phyloP scores from a whole-genome alignment of 306 rosid species.

The Rubus parviflorus region DNA sequence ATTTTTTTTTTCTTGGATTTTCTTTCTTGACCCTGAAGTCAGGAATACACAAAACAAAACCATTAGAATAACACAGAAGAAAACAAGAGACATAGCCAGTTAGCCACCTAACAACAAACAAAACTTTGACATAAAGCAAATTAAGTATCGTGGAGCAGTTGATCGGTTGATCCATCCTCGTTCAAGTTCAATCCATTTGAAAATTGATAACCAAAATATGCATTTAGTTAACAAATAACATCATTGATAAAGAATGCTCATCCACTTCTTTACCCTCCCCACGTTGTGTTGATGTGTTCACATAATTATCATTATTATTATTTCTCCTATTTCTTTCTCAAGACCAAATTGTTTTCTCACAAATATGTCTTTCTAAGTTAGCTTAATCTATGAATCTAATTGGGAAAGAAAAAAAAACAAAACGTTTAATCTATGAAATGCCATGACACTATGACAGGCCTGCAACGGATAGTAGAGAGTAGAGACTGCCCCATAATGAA shows the following conservation, averaged over 20 bases:
- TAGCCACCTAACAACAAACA: slow-evolving; percentile 15
- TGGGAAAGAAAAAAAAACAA: too few species aligned
- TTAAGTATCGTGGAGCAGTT: not conserved
- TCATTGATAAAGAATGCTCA: slow-evolving; percentile 16
- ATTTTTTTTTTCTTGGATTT: not conserved
- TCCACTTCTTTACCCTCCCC: slow-evolving; percentile 11
- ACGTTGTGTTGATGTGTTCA: slow-evolving; percentile 10
- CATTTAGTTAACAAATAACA: not conserved
- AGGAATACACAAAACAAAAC: not conserved
- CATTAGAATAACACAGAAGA: not conserved
- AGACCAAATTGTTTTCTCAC: too few species aligned
- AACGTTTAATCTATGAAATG: not conserved
- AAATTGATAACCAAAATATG: not conserved
- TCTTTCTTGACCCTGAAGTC: slow-evolving; percentile 6
- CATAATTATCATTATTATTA: not conserved
- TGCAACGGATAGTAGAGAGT: not conserved
- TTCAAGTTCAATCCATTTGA: not conserved
- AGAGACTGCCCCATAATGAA: not conserved
- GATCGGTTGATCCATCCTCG: slow-evolving; percentile 16
- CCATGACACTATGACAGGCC: slow-evolving; percentile 1
- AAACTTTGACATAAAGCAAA: slow-evolving; percentile 15
- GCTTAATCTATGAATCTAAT: too few species aligned
- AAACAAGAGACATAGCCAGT: slow-evolving; percentile 1
- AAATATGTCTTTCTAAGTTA: too few species aligned
- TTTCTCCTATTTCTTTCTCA: not conserved